A percentile compares a stretch with the other conserved stretches of the same genome.
phyloP scores from a whole-genome alignment of 2,329 filamentous ascomycete species.

The Hypoxylon sp. region DNA sequence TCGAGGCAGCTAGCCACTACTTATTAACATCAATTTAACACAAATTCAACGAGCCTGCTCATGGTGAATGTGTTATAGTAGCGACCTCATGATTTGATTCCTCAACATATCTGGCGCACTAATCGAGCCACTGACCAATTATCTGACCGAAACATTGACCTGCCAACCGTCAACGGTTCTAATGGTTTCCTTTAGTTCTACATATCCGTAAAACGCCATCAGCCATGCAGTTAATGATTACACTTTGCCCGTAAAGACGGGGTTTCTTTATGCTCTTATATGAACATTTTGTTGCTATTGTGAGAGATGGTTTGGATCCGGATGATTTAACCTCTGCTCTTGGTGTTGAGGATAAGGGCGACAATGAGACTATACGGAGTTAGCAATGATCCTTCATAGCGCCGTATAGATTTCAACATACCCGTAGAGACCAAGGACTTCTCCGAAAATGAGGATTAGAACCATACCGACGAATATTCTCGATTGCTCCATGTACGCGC shows the following conservation, averaged over 20 bases:
- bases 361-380: slow-evolving; percentile 81
- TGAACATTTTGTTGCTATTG: slow-evolving; percentile 21
- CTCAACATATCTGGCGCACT: slow-evolving; percentile 22
- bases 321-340: slow-evolving; percentile 72
- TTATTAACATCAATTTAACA: slow-evolving; percentile 43
- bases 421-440: slow-evolving; percentile 97
- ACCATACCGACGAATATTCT: slow-evolving; percentile 99
- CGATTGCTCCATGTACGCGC: slow-evolving; percentile 96
- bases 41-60: slow-evolving; percentile 21
- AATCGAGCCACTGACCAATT: slow-evolving; percentile 20
- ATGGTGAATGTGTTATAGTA: slow-evolving; percentile 4
- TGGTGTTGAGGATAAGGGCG: slow-evolving; percentile 92
- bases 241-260: slow-evolving; percentile 42
- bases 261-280: slow-evolving; percentile 30
- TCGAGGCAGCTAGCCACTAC: slow-evolving; percentile 27
- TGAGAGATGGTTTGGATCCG: slow-evolving; percentile 6
- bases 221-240: slow-evolving; percentile 54
- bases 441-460: slow-evolving; percentile 96
- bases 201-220: slow-evolving; percentile 54
- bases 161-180: slow-evolving; percentile 43
- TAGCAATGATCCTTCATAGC: slow-evolving; percentile 46
- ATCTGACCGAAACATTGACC: slow-evolving; percentile 33
- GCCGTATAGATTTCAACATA: slow-evolving; percentile 61
- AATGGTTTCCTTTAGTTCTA: slow-evolving; percentile 49
- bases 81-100: slow-evolving; percentile 16